Conservation (phyloP, 306 rosid genomes). For the Phaseolus lunatus region DNA sequence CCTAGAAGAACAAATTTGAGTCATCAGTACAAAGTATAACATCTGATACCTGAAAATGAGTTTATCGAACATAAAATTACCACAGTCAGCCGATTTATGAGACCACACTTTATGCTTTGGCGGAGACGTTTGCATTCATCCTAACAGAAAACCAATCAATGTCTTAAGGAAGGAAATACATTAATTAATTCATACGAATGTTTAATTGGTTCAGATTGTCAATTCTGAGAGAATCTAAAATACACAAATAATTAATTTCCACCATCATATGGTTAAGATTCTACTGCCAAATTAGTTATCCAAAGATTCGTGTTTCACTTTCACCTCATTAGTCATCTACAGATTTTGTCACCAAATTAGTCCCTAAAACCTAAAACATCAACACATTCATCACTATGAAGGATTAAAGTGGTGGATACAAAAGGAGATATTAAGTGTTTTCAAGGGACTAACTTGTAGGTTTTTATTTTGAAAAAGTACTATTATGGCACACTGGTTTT, state of each 20-base stretch:
- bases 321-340: constrained; percentile 5
- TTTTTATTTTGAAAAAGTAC: not conserved
- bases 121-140: constrained; percentile 99
- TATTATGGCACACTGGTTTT: not conserved
- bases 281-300: constrained; percentile 18
- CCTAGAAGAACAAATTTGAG: constrained; percentile 61
- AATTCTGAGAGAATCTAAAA: constrained; percentile 23
- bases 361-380: not conserved
- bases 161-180: constrained; percentile 29
- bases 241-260: constrained; percentile 13
- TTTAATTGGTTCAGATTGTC: constrained; percentile 6
- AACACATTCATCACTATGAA: constrained; percentile 1
- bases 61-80: constrained; percentile 56
- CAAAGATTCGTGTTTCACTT: constrained; percentile 4
- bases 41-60: constrained; percentile 22
- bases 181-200: constrained; percentile 13
- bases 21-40: constrained; percentile 45
- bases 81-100: constrained; percentile 87
- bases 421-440: not conserved
- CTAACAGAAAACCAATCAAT: constrained; percentile 52
- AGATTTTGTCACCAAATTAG: constrained; percentile 21
- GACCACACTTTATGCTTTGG: constrained; percentile 98
- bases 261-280: constrained; percentile 36
- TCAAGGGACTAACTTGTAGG: constrained; percentile 15
- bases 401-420: not conserved